phyloP scores from a whole-genome alignment of 306 rosid species.

The Gleditsia sinensis region DNA sequence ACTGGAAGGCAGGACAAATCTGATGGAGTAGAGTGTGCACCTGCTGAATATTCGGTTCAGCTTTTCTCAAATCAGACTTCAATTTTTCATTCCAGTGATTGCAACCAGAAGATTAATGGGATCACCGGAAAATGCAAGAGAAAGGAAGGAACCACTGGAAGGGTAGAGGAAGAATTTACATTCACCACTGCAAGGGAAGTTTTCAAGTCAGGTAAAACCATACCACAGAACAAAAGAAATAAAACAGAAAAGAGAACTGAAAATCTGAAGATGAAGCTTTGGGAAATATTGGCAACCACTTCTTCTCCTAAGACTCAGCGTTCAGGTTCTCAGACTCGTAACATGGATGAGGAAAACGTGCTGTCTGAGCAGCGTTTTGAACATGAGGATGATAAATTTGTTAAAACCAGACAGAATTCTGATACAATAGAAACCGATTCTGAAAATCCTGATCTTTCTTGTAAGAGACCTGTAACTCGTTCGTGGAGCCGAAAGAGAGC shows the following conservation, averaged over 20 bases:
- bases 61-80: conserved; percentile 47
- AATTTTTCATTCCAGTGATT: conserved; percentile 41
- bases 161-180: conserved; percentile 54
- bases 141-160: conserved; percentile 45
- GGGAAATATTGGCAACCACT: conserved; percentile 75
- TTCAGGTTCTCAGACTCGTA: conserved; percentile 48
- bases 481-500: conserved; percentile 59
- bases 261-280: conserved; percentile 76
- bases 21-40: conserved; percentile 47
- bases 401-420: conserved; percentile 60
- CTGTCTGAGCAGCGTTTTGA: conserved; percentile 45
- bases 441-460: conserved; percentile 54
- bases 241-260: conserved; percentile 67
- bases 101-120: conserved; percentile 49
- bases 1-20: conserved; percentile 39
- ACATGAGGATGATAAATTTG: conserved; percentile 43
- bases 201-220: conserved; percentile 42
- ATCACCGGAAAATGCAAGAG: conserved; percentile 49
- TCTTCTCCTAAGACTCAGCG: conserved; percentile 56
- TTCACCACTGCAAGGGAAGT: conserved; percentile 48
- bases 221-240: conserved; percentile 40
- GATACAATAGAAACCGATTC: conserved; percentile 92
- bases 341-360: conserved; percentile 38
- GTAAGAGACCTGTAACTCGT: conserved; percentile 71
- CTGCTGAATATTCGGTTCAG: conserved; percentile 41